These are phyloP conservation scores for Diaporthe nobilis DNA, from an alignment of 2,329 filamentous ascomycete genomes.

Conservation along the genomic window DNA sequence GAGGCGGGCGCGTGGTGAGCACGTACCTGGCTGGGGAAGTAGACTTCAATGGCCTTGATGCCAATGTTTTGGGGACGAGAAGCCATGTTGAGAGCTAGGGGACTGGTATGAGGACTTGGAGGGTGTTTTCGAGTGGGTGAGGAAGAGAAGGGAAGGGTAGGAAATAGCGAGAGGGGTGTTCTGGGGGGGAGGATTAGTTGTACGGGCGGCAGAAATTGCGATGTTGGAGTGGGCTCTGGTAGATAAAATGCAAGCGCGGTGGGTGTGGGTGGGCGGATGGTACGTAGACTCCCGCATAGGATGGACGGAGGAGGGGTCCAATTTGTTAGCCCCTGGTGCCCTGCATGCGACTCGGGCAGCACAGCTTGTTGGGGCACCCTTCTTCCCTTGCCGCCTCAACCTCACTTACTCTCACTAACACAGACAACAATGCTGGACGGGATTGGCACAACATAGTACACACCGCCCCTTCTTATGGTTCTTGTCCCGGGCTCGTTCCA, in stretches of 20 bases:
- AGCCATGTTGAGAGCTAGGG: conserved; percentile 68
- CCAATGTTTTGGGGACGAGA: conserved; percentile 87
- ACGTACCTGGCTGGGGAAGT: conserved; percentile 87
- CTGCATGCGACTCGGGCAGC: conserved; percentile 22
- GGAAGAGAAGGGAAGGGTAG: conserved; percentile 19
- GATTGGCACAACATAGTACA: neutral
- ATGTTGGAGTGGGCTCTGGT: conserved; percentile 33
- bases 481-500: neutral
- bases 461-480: conserved; percentile 24
- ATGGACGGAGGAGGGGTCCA: conserved; percentile 27
- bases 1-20: neutral
- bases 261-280: conserved; percentile 23
- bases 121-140: neutral
- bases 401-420: conserved; percentile 24
- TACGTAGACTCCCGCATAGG: conserved; percentile 14
- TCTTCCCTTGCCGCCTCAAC: conserved; percentile 23
- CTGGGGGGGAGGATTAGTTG: conserved; percentile 26
- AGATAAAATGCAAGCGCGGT: conserved; percentile 36
- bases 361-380: conserved; percentile 8
- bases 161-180: conserved; percentile 9
- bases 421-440: neutral
- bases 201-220: conserved; percentile 32
- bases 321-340: conserved; percentile 34
- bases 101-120: conserved; percentile 25
- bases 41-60: conserved; percentile 94